Conservation (phyloP, 306 rosid genomes). For the Lupinus albus region DNA sequence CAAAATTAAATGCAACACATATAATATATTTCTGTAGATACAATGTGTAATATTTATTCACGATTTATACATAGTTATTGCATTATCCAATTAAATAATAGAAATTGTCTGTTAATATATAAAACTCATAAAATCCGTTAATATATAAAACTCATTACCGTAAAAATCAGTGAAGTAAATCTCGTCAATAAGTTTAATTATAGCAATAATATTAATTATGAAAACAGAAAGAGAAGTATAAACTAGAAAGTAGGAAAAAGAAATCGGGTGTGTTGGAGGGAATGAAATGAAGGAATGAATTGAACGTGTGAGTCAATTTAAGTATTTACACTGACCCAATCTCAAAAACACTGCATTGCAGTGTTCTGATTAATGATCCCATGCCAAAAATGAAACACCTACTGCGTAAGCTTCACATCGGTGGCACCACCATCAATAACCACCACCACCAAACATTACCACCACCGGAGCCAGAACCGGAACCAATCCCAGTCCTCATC, state of each 20-base stretch:
- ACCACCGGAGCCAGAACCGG: not conserved
- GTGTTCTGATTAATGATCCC: conserved; percentile 46
- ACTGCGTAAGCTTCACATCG: conserved; percentile 97
- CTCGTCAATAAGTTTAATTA: not conserved
- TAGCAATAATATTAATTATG: not conserved
- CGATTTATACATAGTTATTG: too few relatives aligned
- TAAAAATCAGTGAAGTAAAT: too few relatives aligned
- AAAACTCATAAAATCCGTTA: too few relatives aligned
- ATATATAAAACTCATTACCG: too few relatives aligned
- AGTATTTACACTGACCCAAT: too few relatives aligned
- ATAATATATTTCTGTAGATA: not conserved
- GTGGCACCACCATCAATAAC: conserved; percentile 55
- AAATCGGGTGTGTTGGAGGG: conserved; percentile 33
- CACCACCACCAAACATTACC: conserved; percentile 62
- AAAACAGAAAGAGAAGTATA: not conserved
- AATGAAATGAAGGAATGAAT: not conserved
- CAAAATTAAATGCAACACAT: conserved; percentile 6
- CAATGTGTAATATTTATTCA: too few relatives aligned
- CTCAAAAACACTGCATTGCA: not conserved
- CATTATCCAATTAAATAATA: too few relatives aligned
- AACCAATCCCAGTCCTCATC: not conserved
- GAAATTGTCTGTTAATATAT: too few relatives aligned
- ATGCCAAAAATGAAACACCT: conserved; percentile 97
- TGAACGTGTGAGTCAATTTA: not conserved
- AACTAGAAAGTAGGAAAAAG: not conserved